A percentile compares a stretch with the other conserved stretches of the same genome.
These are phyloP conservation scores for Pythium dissotocum DNA, from an alignment of 352 stramenopile genomes.

Conservation along the genomic window DNA sequence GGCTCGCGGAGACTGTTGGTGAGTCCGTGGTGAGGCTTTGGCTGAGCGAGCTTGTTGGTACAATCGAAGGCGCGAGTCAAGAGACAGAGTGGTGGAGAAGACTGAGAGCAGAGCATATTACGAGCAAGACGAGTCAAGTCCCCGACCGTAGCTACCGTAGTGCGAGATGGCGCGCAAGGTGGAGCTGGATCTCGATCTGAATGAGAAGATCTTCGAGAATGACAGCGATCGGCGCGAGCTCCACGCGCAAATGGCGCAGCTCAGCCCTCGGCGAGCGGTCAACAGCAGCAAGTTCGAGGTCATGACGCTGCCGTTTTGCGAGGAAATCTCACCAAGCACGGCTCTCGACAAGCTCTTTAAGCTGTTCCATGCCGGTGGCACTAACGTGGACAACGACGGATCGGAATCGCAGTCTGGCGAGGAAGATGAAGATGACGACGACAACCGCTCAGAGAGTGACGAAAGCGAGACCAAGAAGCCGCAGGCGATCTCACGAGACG, in stretches of 20 bases:
- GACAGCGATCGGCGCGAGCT: conserved; percentile 27
- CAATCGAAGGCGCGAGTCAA: not conserved
- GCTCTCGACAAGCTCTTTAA: conserved; percentile 48
- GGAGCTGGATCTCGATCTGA: conserved; percentile 35
- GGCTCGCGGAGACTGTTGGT: not conserved
- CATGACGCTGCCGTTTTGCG: conserved; percentile 52
- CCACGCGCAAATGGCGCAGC: conserved; percentile 38
- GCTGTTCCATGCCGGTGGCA: conserved; percentile 30
- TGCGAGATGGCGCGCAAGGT: conserved; percentile 24
- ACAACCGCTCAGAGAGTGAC: not conserved
- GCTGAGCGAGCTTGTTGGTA: not conserved
- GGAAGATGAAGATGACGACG: conserved; percentile 1
- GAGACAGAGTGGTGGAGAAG: not conserved
- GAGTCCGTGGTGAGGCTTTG: not conserved
- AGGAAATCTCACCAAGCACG: conserved; percentile 47
- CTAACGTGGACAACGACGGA: not conserved
- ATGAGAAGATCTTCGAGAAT: conserved; percentile 40
- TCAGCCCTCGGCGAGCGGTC: conserved; percentile 37
- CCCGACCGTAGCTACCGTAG: not conserved
- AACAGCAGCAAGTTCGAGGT: conserved; percentile 29
- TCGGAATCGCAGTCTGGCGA: conserved; percentile 13
- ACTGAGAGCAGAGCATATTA: not conserved
- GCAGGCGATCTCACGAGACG: conserved; percentile 33
- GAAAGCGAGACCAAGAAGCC: conserved; percentile 2
- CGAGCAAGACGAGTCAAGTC: not conserved